These are phyloP conservation scores for Pseudogymnoascus sp. DNA, from an alignment of 2,329 filamentous ascomycete species.

Conservation along the genomic window DNA sequence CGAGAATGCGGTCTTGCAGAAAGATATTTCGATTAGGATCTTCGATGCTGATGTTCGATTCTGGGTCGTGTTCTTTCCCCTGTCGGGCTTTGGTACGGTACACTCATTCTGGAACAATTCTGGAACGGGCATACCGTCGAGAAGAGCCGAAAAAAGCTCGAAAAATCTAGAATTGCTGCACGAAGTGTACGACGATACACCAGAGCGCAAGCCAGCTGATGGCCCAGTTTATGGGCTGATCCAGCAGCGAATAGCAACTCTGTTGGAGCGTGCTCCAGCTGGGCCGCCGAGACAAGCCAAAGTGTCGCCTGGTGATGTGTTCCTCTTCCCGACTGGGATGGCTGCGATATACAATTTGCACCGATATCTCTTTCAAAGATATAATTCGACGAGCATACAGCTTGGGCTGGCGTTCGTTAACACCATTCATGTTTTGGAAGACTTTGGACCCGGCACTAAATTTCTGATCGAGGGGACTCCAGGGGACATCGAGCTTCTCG, in stretches of 20 bases:
- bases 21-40: conserved; percentile 32
- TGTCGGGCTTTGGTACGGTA: too few relatives aligned
- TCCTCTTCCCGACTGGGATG: background rate
- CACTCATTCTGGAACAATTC: too few relatives aligned
- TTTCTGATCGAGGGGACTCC: conserved; percentile 39
- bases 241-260: too few relatives aligned
- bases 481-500: conserved; percentile 35
- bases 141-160: too few relatives aligned
- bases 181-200: too few relatives aligned
- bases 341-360: conserved; percentile 25
- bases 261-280: too few relatives aligned
- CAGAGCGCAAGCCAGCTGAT: too few relatives aligned
- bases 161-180: too few relatives aligned
- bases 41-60: background rate
- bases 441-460: conserved; percentile 33
- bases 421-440: conserved; percentile 40
- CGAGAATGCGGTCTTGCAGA: too few relatives aligned
- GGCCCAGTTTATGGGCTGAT: too few relatives aligned
- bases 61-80: background rate
- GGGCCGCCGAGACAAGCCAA: background rate
- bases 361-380: conserved; percentile 29
- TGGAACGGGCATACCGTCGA: too few relatives aligned
- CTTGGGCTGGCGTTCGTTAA: conserved; percentile 45
- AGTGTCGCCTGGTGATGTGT: background rate
- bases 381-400: conserved; percentile 31